Base-by-base conservation (phyloP, 345 rosid species). In the Linum tenue region DNA sequence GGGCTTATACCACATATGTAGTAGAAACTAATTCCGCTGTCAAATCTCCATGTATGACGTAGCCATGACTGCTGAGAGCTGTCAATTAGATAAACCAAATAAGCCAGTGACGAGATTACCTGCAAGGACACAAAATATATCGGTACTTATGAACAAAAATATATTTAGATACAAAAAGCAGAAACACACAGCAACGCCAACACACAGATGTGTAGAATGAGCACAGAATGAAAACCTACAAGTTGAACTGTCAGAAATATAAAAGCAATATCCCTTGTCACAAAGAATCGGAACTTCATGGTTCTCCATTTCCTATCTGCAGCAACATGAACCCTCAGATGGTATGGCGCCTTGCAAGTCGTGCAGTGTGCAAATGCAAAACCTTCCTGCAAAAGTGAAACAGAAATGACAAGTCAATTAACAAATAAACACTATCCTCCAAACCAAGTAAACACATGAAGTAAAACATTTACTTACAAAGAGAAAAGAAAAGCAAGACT, bases 301-400 rank as follows among this genome's bases (percentile, higher is more conserved):
- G 94, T 87, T 60, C 96, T 78, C 99, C 99, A 95, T 75, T 86
- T 88, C 80, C 98, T 83, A 69, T 95, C 98, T 70, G 96, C 90
- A 41, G 95, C 96, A 70, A 78, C 92, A 76, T 95, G 98, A 80
- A 95, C 98, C 78, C 99, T 84, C 78, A 91, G 78, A 85, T 95
- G 90, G 74, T 95, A 95, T 55, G 96, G 95, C 60, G 94, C 90
- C 85, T 95, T 95, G 83, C 99, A 95, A 77, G 98, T 95, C 50
- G 97, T 95, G 78, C 99, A 95, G 76, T 95, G 99, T 56, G 98
- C 91, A 87, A 95, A 95, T 64, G 99, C 98, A 80, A 90, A 91
- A 55, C 98, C 96, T 89, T 95, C 99, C 98, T 95, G 86, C 69
- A 82, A 43, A 35, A 66, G 9, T 59, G 15, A 48, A 36, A 66